A percentile compares a stretch with the other conserved stretches of the same genome.
phyloP scores from a whole-genome alignment of 1,139 yeast species.

The Scheffersomyces quercinus region DNA sequence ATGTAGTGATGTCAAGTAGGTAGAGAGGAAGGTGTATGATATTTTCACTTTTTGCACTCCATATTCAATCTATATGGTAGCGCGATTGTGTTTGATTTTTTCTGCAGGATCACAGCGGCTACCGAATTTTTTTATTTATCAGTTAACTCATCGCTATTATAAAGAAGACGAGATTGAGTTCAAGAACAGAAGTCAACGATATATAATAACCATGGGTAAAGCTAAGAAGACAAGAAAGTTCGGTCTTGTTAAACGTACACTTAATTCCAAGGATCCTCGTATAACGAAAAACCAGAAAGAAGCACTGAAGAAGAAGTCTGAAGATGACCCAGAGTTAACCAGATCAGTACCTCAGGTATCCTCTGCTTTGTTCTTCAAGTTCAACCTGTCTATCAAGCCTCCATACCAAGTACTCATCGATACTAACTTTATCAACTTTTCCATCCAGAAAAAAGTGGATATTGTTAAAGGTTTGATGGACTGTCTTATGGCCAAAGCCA shows the following conservation, averaged over 20 bases:
- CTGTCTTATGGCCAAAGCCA: constrained; percentile 88
- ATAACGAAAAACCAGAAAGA: constrained; percentile 34
- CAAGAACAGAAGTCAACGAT: no score
- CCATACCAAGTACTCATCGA: constrained; percentile 95
- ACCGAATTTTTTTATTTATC: no score
- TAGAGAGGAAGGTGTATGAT: no score
- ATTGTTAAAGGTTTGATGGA: constrained; percentile 96
- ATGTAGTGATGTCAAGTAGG: no score
- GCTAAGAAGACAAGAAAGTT: constrained; percentile 96
- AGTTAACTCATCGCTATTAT: no score
- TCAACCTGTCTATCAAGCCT: constrained; percentile 89
- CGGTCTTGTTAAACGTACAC: constrained; percentile 83
- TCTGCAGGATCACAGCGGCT: no score
- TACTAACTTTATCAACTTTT: constrained; percentile 94
- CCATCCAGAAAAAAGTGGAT: constrained; percentile 93
- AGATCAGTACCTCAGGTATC: constrained; percentile 91
- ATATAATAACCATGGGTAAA: constrained; percentile 68
- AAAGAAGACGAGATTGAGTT: no score
- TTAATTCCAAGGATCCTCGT: constrained; percentile 72
- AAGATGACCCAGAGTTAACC: constrained; percentile 78
- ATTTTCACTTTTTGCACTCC: no score
- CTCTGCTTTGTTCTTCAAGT: constrained; percentile 92
- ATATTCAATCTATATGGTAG: no score
- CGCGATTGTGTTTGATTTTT: no score
- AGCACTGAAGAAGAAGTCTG: constrained; percentile 31